These are phyloP conservation scores for Psidium guajava DNA, from an alignment of 345 rosid species.

Conservation along the genomic window DNA sequence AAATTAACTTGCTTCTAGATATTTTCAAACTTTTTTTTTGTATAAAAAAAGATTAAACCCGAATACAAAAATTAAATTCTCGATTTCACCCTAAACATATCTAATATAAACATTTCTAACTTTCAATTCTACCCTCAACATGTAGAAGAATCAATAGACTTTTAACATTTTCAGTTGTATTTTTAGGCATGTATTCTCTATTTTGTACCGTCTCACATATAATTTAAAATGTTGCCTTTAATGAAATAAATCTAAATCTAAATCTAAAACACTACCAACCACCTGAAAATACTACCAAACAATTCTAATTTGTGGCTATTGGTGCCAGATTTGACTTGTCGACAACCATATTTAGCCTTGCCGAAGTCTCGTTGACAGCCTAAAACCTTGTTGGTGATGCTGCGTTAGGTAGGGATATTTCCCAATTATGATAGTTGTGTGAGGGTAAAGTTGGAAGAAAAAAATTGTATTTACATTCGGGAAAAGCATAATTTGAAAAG, in stretches of 20 bases:
- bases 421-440: too few relatives aligned
- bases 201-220: neutral
- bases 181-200: neutral
- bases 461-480: too few relatives aligned
- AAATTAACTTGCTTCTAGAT: neutral
- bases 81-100: neutral
- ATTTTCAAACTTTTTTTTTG: neutral
- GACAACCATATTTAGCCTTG: too few relatives aligned
- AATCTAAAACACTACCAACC: neutral
- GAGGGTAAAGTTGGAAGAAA: too few relatives aligned
- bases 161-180: neutral
- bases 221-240: neutral
- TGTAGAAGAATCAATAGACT: neutral
- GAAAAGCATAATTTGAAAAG: too few relatives aligned
- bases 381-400: too few relatives aligned
- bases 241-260: neutral
- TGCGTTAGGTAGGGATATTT: too few relatives aligned
- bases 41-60: neutral
- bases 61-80: neutral
- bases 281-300: neutral
- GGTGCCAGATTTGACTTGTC: too few relatives aligned
- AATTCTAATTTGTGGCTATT: too few relatives aligned
- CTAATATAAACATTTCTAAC: neutral
- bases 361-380: too few relatives aligned
- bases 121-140: neutral